These are phyloP conservation scores for Dictyostelium firmibasis DNA, from an alignment of 78 protist genomes.

Conservation along the genomic window DNA sequence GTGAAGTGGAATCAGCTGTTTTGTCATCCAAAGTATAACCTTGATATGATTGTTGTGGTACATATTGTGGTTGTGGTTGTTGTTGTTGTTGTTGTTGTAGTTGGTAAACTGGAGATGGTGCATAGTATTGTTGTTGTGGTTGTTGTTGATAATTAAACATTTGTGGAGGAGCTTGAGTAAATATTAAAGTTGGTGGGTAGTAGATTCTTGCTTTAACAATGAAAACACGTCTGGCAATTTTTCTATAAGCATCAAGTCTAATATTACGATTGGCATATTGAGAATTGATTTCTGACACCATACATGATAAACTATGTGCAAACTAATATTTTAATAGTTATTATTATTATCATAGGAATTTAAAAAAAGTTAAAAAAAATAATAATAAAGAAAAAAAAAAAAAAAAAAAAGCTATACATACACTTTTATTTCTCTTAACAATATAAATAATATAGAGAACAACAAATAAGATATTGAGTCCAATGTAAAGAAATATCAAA, in stretches of 20 bases:
- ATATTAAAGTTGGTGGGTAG: not conserved
- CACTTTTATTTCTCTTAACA: not conserved
- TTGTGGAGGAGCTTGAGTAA: not conserved
- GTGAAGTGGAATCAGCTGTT: not conserved
- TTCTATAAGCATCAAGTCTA: not conserved
- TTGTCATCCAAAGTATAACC: not conserved
- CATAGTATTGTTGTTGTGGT: not conserved
- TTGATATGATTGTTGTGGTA: not conserved
- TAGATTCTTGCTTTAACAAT: not conserved
- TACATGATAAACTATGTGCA: not conserved
- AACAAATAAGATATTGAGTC: not conserved
- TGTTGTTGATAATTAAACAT: not conserved
- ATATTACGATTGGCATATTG: not conserved
- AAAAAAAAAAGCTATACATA: not conserved
- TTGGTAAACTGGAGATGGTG: not conserved
- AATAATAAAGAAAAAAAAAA: not conserved
- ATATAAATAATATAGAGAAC: not conserved
- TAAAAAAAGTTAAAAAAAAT: not conserved
- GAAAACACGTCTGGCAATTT: not conserved
- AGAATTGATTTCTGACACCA: not conserved
- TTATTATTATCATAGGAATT: no score
- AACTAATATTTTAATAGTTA: no score
- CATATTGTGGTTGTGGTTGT: not conserved
- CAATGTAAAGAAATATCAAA: not conserved
- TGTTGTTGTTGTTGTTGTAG: not conserved